These are phyloP conservation scores for Teratosphaeria gauchensis DNA, from an alignment of 2,329 filamentous ascomycete genomes.

Conservation along the genomic window DNA sequence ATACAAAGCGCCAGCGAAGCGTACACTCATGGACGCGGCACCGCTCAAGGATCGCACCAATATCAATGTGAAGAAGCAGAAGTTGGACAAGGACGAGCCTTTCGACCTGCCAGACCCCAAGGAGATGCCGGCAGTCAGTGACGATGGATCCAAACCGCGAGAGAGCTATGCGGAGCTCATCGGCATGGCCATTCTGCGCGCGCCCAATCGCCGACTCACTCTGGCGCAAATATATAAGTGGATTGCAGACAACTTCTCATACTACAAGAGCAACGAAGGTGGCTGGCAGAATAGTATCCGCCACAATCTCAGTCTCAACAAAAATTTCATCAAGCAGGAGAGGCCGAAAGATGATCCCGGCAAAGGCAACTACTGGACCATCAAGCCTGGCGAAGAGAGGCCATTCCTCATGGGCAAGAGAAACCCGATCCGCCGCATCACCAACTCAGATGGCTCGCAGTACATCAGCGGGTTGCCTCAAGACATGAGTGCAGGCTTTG, in stretches of 20 bases:
- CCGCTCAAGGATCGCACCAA: conserved; percentile 56
- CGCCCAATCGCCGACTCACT: conserved; percentile 72
- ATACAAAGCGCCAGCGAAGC: conserved; percentile 41
- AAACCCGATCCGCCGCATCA: conserved; percentile 44
- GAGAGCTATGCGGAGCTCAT: conserved; percentile 94
- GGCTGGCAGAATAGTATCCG: conserved; percentile 99
- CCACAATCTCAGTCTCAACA: conserved; percentile 94
- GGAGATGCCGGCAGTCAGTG: conserved; percentile 71
- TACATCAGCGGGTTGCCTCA: conserved; percentile 22
- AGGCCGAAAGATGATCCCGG: conserved; percentile 93
- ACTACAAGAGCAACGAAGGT: conserved; percentile 73
- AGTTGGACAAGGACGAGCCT: conserved; percentile 42
- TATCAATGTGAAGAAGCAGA: conserved; percentile 58
- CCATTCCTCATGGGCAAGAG: conserved; percentile 82
- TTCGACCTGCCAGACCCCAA: conserved; percentile 57
- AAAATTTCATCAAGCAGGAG: conserved; percentile 92
- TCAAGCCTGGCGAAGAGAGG: conserved; percentile 78
- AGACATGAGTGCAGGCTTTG: conserved; percentile 22
- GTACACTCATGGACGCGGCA: conserved; percentile 57
- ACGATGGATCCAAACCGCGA: conserved; percentile 79
- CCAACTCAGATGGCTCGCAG: conserved; percentile 43
- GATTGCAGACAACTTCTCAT: conserved; percentile 91
- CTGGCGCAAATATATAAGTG: conserved; percentile 97
- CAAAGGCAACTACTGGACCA: conserved; percentile 96
- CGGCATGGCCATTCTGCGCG: conserved; percentile 89